Evolutionary conservation across 2,329 filamentous ascomycete species (phyloP), one percentile per base, ranked within the genome.

Genomic region (Colletotrichum liaoningense): DNA sequence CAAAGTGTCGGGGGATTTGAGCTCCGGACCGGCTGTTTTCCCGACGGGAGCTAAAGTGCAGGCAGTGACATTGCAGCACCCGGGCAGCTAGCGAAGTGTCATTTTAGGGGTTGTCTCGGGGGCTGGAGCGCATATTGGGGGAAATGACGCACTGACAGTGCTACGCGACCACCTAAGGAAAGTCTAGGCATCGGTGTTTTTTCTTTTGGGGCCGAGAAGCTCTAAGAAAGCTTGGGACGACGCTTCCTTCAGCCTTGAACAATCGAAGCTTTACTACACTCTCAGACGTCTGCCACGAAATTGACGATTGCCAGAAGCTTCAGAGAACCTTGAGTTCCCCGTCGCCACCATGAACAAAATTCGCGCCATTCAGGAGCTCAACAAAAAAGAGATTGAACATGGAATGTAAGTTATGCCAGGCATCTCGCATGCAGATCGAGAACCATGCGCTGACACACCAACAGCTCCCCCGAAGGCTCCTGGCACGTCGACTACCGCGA

Each of bases 401-500:
- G 94, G 93, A 80, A 89, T 95, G 91, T 93, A 82, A 82, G 92
- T 88, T 30, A 24, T 38, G 26, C 12, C 9, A 22, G 8, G 16
- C 14, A n/a, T 38, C 30, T 3, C 7, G 19, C 35, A 7, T 19
- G 19, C 14, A 2, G 7, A 14, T 55, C 46, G 56, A 24, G 63
- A 49, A 75, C n/a, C 33, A 19, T n/a, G 55, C 63, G 70, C 81
- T 81, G 76, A 82, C 75, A 52, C 62, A 28, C 56, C 11, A 54
- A 54, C 78, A 95, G 95, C 77, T 89, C 93, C 2, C 93, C 95
- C 55, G 92, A 95, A 84, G 96, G 93, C 75, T 98, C 96, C 70
- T 98, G 96, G 96, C 96, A 98, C 82, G 93, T 93, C 82, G 97
- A 99, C 86, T 99, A 98, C 85, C 94, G 95, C 84, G 97, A 97